These are phyloP conservation scores for Penicillium sp. DNA, from an alignment of 2,329 filamentous ascomycete genomes.

Conservation along the genomic window DNA sequence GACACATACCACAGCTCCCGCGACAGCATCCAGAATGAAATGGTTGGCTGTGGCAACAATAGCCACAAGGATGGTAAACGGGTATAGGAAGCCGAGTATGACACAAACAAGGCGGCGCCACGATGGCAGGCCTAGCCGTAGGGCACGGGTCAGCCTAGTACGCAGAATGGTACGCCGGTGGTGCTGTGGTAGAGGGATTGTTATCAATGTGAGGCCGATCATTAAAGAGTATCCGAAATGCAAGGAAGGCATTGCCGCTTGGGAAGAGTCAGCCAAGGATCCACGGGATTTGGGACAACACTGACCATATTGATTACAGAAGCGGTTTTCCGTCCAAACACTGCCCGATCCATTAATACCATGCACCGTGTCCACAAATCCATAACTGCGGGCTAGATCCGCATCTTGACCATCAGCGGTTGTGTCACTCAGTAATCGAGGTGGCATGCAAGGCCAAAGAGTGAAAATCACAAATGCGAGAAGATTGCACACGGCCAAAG, in stretches of 20 bases:
- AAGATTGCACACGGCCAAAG: slow-evolving; percentile 59
- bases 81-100: slow-evolving; percentile 60
- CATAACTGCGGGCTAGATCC: slow-evolving; percentile 58
- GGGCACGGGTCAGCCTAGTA: slow-evolving; percentile 32
- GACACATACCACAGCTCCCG: slow-evolving; percentile 63
- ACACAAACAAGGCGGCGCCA: slow-evolving; percentile 54
- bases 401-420: slow-evolving; percentile 56
- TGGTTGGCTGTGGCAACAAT: slow-evolving; percentile 73
- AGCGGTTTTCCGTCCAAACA: slow-evolving; percentile 70
- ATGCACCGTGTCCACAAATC: slow-evolving; percentile 61
- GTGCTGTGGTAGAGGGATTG: slow-evolving; percentile 59
- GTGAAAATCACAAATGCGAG: slow-evolving; percentile 60
- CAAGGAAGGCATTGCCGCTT: slow-evolving; percentile 70
- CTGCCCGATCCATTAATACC: slow-evolving; percentile 59
- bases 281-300: neutral
- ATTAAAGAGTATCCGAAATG: slow-evolving; percentile 75
- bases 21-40: slow-evolving; percentile 68
- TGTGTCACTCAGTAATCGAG: slow-evolving; percentile 54
- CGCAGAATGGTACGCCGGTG: slow-evolving; percentile 45
- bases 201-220: slow-evolving; percentile 67
- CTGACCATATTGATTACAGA: slow-evolving; percentile 72
- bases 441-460: slow-evolving; percentile 61
- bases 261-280: neutral
- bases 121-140: slow-evolving; percentile 43
- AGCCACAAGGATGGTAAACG: slow-evolving; percentile 62